Base-by-base conservation (phyloP, 345 rosid genomes). In the Gossypium raimondii region DNA sequence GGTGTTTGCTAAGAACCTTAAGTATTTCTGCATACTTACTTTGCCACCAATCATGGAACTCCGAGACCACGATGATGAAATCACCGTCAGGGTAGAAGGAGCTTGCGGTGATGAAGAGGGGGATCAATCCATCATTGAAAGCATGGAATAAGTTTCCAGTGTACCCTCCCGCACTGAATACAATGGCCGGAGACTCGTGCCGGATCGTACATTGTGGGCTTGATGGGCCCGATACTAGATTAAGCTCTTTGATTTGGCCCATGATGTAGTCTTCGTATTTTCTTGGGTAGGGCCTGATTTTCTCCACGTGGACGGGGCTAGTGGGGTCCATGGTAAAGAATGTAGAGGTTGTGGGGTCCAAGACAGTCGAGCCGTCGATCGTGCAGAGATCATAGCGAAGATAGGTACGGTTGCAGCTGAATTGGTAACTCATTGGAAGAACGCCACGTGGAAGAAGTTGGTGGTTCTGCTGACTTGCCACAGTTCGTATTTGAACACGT, bases 121-220 rank as follows among this genome's bases (percentile, higher is more conserved):
- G 90, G 63, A 93, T 76, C 75, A 89, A 74, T 12, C 87, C 89
- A 24, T 91, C 97, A 61, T 69, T 82, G 79, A 90, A 88, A 9
- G 83, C 97, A 34, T 89, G 96, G 77, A 82, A 88, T 27, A 89
- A 78, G 82, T 79, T 90, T 43, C 94, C 94, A 0, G 90, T 84
- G 83, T 86, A 88, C 41, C 97, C 97, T 25, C 88, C 90, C 3
- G 83, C 81, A 63, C 87, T 85, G 73, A 88, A 89, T 43, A 84
- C 87, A 3, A 86, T 34, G 18, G 94, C 94, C 2, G 93, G 93
- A 8, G 25, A 81, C 6, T 77, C 63, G 73, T 86, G 86, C 11
- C 29, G 64, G 45, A 77, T 58, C 12, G 70, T 73, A 50, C 89
- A 86, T 24, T 60, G 24, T 7, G 74, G 57, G 50, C 55, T 27